phyloP scores from a whole-genome alignment of 345 rosid genomes.

The Trapa incisa region DNA sequence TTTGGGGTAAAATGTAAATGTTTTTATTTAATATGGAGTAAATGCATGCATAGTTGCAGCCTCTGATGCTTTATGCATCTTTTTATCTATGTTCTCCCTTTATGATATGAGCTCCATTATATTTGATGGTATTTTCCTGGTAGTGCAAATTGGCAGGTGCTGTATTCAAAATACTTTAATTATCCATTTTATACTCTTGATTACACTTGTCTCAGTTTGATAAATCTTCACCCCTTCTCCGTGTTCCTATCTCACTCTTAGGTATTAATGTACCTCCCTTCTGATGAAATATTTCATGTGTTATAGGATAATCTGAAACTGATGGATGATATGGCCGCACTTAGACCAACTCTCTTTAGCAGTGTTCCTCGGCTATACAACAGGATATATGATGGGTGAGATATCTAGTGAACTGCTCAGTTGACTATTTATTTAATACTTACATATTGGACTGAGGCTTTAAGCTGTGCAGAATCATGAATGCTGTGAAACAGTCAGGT shows the following conservation, averaged over 20 bases:
- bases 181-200: background rate
- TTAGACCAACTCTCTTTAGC: slow-evolving; percentile 84
- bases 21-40: background rate
- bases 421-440: slow-evolving; percentile 12
- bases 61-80: background rate
- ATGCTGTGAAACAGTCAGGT: slow-evolving; percentile 81
- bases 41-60: background rate
- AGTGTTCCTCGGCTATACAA: slow-evolving; percentile 94
- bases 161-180: background rate
- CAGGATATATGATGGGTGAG: slow-evolving; percentile 83
- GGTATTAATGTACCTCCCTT: background rate
- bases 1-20: background rate
- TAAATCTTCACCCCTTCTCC: background rate
- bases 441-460: slow-evolving; percentile 10
- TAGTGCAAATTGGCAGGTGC: background rate
- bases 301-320: slow-evolving; percentile 84
- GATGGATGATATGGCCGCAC: slow-evolving; percentile 81
- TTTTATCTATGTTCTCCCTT: background rate
- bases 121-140: background rate
- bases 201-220: background rate
- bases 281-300: slow-evolving; percentile 2
- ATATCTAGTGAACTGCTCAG: background rate
- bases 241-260: background rate
- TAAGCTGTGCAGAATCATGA: slow-evolving; percentile 47
- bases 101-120: background rate